These are phyloP conservation scores for Tilletia indica DNA, from an alignment of 1,284 basidiomycete genomes.

Conservation along the genomic window DNA sequence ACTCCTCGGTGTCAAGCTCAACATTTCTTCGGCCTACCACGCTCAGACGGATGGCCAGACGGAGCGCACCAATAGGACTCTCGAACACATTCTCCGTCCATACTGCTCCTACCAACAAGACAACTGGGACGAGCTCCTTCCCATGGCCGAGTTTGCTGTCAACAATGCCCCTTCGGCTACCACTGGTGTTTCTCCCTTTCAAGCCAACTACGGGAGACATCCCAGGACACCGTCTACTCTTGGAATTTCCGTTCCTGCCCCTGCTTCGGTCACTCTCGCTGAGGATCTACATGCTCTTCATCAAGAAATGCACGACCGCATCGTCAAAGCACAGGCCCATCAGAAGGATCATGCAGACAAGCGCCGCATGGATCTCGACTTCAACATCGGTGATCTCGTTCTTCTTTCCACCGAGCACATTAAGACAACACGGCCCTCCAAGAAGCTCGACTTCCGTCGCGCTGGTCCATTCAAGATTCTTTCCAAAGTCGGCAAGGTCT, in stretches of 20 bases:
- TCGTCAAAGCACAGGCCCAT: background rate
- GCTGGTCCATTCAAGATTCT: conserved; percentile 58
- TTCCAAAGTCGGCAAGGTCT: conserved; percentile 35
- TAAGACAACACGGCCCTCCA: background rate
- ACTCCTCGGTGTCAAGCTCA: conserved; percentile 40
- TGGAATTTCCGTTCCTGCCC: conserved; percentile 15
- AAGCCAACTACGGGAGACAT: conserved; percentile 57
- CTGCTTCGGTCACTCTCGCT: background rate
- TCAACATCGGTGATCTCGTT: background rate
- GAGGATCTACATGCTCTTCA: background rate
- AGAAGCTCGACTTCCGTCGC: conserved; percentile 36
- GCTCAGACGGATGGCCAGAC: conserved; percentile 59
- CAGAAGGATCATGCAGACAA: background rate
- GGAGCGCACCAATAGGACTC: conserved; percentile 40
- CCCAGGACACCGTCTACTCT: conserved; percentile 39
- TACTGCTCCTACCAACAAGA: conserved; percentile 57
- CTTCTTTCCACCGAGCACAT: background rate
- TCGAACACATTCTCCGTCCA: conserved; percentile 58
- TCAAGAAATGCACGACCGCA: background rate
- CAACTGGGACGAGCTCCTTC: conserved; percentile 60
- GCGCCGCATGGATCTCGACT: background rate
- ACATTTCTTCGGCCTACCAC: conserved; percentile 43
- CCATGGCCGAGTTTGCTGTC: conserved; percentile 60
- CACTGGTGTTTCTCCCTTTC: conserved; percentile 58
- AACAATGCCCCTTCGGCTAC: conserved; percentile 59